A percentile compares a stretch with the other conserved stretches of the same genome.
phyloP scores from a whole-genome alignment of 768 basidiomycete genomes.

The Lactarius akahatsu region DNA sequence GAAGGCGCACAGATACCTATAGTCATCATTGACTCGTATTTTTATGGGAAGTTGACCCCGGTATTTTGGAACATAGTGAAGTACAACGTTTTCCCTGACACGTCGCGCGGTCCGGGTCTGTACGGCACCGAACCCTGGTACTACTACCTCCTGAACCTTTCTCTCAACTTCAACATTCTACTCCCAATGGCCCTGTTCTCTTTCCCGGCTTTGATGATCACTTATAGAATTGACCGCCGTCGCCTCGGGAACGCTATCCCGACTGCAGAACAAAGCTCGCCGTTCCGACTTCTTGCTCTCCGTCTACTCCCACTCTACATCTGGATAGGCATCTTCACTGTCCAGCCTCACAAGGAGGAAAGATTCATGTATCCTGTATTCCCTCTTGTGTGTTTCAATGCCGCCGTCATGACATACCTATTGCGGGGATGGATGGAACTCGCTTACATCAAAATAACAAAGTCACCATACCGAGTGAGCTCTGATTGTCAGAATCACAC shows the following conservation, averaged over 20 bases:
- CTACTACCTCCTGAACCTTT: slow-evolving; percentile 85
- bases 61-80: slow-evolving; percentile 92
- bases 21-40: slow-evolving; percentile 76
- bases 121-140: slow-evolving; percentile 89
- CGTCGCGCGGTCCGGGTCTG: slow-evolving; percentile 80
- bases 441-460: slow-evolving; percentile 69
- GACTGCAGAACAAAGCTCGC: slow-evolving; percentile 65
- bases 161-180: slow-evolving; percentile 92
- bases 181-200: slow-evolving; percentile 78
- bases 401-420: slow-evolving; percentile 84
- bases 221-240: slow-evolving; percentile 70
- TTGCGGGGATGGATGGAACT: slow-evolving; percentile 84
- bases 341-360: slow-evolving; percentile 95
- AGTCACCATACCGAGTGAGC: slow-evolving; percentile 81
- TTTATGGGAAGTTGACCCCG: slow-evolving; percentile 75
- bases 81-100: slow-evolving; percentile 88
- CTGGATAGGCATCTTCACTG: slow-evolving; percentile 79
- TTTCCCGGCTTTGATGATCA: slow-evolving; percentile 73
- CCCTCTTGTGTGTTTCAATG: slow-evolving; percentile 90
- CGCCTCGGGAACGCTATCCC: slow-evolving; percentile 61
- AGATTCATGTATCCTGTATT: slow-evolving; percentile 98
- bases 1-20: slow-evolving; percentile 70
- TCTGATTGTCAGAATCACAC: slow-evolving; percentile 11
- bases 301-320: slow-evolving; percentile 88
- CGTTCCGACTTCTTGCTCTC: slow-evolving; percentile 71